phyloP scores from a whole-genome alignment of 768 basidiomycete species.

The Boletus coccyginus region DNA sequence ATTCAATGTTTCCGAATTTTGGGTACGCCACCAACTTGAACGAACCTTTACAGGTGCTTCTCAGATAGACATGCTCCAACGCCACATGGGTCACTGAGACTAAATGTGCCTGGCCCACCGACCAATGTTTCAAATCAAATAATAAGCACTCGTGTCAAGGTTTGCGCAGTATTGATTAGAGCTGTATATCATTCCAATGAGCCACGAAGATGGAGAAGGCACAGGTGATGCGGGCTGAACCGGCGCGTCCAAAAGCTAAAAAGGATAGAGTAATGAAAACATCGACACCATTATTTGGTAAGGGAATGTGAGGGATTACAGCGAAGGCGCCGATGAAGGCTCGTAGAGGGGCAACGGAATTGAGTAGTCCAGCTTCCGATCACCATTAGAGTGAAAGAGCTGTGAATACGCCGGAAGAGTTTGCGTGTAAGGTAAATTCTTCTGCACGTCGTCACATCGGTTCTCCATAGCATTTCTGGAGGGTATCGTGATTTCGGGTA shows the following conservation, averaged over 20 bases:
- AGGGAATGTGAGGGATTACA: neutral
- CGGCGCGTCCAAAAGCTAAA: conserved; percentile 4
- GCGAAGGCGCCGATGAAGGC: conserved; percentile 29
- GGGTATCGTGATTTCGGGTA: conserved; percentile 24
- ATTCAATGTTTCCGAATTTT: neutral
- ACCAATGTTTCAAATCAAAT: neutral
- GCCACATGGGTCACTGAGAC: neutral
- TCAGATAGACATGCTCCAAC: neutral
- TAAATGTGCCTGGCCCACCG: neutral
- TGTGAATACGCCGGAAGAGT: conserved; percentile 75
- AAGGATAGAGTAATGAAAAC: neutral
- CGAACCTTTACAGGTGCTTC: neutral
- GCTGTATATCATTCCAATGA: neutral
- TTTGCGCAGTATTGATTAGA: neutral
- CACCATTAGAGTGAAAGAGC: conserved; percentile 71
- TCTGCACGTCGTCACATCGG: conserved; percentile 9
- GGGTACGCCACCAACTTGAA: neutral
- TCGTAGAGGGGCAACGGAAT: conserved; percentile 62
- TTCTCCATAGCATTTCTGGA: neutral
- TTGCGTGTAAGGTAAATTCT: conserved; percentile 21
- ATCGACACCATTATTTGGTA: neutral
- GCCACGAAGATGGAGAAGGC: neutral
- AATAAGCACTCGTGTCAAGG: neutral
- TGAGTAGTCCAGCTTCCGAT: conserved; percentile 67
- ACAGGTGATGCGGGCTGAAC: conserved; percentile 10